A percentile compares a stretch with the other conserved stretches of the same genome.
phyloP scores from a whole-genome alignment of 306 rosid species.

The Coriaria nepalensis region DNA sequence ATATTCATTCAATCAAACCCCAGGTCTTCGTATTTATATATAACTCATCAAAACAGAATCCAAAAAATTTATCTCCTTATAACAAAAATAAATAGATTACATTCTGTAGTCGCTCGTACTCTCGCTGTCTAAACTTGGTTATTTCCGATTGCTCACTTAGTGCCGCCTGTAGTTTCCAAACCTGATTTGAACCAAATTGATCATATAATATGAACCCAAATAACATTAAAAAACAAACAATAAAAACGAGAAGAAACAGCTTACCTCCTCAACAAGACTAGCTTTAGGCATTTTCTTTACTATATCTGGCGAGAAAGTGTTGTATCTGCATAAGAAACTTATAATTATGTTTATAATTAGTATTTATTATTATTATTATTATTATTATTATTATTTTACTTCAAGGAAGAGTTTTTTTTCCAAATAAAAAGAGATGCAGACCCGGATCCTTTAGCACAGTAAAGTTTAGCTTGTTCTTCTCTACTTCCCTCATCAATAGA shows the following conservation, averaged over 20 bases:
- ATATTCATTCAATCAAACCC: slow-evolving; percentile 12
- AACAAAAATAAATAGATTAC: slow-evolving; percentile 23
- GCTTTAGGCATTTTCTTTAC: slow-evolving; percentile 85
- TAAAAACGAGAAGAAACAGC: background rate
- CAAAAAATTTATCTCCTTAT: too few species aligned
- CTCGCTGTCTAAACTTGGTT: slow-evolving; percentile 65
- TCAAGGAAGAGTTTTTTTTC: slow-evolving; percentile 6
- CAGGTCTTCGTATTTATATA: too few species aligned
- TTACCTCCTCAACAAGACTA: slow-evolving; percentile 86
- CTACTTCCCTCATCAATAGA: slow-evolving; percentile 76
- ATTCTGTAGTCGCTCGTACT: slow-evolving; percentile 69
- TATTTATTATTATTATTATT: too few species aligned
- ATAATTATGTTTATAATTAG: too few species aligned
- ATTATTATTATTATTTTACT: too few species aligned
- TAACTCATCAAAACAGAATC: too few species aligned
- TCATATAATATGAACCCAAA: too few species aligned
- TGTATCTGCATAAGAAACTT: slow-evolving; percentile 37
- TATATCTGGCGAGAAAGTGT: slow-evolving; percentile 71
- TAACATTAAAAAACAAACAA: too few species aligned
- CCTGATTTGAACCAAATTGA: slow-evolving; percentile 21
- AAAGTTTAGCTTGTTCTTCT: slow-evolving; percentile 86
- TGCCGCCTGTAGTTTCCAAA: slow-evolving; percentile 89
- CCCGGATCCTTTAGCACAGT: slow-evolving; percentile 52
- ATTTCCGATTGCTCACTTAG: slow-evolving; percentile 74
- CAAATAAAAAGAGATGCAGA: slow-evolving; percentile 17